phyloP scores from a whole-genome alignment of 75 land plant genomes.

The Sequoia sempervirens region DNA sequence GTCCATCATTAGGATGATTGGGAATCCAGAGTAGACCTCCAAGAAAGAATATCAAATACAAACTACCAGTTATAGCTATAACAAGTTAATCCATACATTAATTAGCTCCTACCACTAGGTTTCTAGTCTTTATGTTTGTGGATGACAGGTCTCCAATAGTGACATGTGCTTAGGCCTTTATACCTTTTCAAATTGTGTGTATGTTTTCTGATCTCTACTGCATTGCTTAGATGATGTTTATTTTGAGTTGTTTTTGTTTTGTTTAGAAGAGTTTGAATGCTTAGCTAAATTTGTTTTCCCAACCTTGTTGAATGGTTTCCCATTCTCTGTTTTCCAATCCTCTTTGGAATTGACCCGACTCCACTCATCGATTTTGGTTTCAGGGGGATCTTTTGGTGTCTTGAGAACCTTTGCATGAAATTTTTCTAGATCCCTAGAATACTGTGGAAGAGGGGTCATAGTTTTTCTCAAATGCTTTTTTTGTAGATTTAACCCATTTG shows the following conservation, averaged over 20 bases:
- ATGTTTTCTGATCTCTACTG: background rate
- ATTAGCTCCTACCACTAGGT: background rate
- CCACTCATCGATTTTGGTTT: background rate
- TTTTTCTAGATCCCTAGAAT: background rate
- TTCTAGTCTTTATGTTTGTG: constrained; percentile 8
- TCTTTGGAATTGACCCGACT: background rate
- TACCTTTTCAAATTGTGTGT: background rate
- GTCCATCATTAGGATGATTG: constrained; percentile 11
- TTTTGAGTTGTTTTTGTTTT: background rate
- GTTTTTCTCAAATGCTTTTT: background rate
- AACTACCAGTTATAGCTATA: background rate
- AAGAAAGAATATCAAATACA: background rate
- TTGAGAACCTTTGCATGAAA: background rate
- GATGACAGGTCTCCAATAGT: background rate
- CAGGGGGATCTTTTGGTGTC: background rate
- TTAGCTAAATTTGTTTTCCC: background rate
- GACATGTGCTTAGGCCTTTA: background rate
- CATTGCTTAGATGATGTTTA: background rate
- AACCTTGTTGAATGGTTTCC: background rate
- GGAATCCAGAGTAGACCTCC: background rate
- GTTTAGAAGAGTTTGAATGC: background rate
- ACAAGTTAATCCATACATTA: background rate
- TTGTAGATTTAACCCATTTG: background rate
- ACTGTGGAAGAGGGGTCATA: background rate
- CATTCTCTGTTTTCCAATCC: background rate